Conservation (phyloP, 2,329 filamentous ascomycete species). For the Geosmithia morbida region DNA sequence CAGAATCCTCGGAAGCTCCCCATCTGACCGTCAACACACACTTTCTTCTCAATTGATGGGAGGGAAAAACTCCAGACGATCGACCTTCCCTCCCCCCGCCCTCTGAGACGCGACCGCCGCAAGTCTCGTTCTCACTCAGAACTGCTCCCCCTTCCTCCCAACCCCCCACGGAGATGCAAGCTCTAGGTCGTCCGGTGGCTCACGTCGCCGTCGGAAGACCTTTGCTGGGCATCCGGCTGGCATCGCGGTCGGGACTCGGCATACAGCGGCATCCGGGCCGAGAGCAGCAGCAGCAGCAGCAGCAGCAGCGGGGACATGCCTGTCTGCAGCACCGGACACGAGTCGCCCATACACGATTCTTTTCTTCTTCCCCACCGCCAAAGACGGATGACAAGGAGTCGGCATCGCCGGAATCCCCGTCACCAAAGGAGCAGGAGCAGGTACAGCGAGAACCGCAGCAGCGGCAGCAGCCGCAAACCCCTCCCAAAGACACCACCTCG, state of each 20-base stretch:
- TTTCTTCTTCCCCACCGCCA: neutral
- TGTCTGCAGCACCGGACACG: neutral
- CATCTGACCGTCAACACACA: neutral
- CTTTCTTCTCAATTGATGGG: neutral
- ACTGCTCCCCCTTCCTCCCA: neutral
- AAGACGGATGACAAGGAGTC: neutral
- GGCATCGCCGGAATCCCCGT: neutral
- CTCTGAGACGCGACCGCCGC: too few relatives aligned
- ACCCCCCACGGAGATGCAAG: constrained; percentile 14
- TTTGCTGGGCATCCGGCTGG: neutral
- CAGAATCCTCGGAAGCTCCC: neutral
- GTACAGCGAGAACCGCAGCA: too few relatives aligned
- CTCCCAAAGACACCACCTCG: constrained; percentile 10
- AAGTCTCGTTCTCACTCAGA: neutral
- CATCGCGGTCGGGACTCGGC: neutral
- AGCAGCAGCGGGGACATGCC: neutral
- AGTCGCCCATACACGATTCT: neutral
- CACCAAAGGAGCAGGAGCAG: neutral
- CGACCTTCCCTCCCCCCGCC: too few relatives aligned
- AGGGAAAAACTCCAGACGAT: too few relatives aligned
- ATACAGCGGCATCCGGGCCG: neutral
- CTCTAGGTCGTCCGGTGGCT: constrained; percentile 15
- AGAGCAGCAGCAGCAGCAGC: neutral
- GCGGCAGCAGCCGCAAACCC: neutral
- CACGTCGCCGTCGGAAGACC: constrained; percentile 9